phyloP scores from a whole-genome alignment of 73 alveolate genomes.

The Symbiodinium pilosum region DNA sequence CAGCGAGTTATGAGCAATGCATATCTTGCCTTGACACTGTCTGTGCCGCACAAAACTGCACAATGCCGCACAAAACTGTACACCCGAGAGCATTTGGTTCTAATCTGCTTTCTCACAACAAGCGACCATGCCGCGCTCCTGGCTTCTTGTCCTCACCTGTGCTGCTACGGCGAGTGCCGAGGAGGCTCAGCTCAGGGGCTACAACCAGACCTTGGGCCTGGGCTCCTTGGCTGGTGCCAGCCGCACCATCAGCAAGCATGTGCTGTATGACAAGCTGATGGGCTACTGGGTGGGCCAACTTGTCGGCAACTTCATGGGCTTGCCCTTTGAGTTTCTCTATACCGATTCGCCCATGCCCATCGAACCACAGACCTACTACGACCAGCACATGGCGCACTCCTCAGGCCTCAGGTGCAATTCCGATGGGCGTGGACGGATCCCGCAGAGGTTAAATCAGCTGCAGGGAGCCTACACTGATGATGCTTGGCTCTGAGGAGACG shows the following conservation, averaged over 20 bases:
- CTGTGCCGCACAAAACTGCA: no score
- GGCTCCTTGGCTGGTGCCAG: neutral
- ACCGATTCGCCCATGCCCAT: constrained; percentile 68
- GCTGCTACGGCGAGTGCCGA: neutral
- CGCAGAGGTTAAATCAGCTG: constrained; percentile 51
- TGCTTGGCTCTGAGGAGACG: no score
- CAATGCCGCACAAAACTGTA: no score
- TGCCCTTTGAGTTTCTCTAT: constrained; percentile 72
- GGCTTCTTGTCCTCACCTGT: neutral
- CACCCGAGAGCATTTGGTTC: no score
- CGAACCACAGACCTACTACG: constrained; percentile 81
- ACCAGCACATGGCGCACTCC: constrained; percentile 21
- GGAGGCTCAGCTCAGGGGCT: constrained; percentile 11
- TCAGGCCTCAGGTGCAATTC: constrained; percentile 34
- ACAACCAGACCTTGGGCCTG: constrained; percentile 24
- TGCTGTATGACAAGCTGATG: constrained; percentile 61
- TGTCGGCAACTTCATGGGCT: constrained; percentile 74
- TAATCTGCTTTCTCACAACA: no score
- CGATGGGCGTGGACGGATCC: constrained; percentile 82
- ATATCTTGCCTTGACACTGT: no score
- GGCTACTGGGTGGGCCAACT: constrained; percentile 65
- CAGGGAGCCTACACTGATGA: constrained; percentile 85
- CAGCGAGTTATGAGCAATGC: no score
- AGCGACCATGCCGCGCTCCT: neutral
- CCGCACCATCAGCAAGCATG: constrained; percentile 44